A percentile compares a stretch with the other conserved stretches of the same genome.
These are phyloP conservation scores for Phytopythium helicoides DNA, from an alignment of 352 stramenopile genomes.

Conservation along the genomic window DNA sequence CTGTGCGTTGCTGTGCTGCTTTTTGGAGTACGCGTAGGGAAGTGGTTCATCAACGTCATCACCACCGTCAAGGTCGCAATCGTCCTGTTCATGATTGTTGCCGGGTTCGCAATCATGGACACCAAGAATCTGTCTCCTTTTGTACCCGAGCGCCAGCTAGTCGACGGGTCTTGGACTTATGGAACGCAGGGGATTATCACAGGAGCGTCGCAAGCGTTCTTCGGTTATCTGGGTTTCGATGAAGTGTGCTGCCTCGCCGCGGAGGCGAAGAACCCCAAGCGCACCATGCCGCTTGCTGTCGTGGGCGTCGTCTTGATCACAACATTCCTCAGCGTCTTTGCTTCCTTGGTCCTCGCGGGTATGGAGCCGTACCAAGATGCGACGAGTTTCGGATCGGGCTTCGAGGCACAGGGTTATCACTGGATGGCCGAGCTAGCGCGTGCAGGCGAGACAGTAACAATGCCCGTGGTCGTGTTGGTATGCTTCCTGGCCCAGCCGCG, in stretches of 20 bases:
- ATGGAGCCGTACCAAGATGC: slow-evolving; percentile 80
- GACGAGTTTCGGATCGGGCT: slow-evolving; percentile 37
- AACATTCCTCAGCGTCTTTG: slow-evolving; percentile 77
- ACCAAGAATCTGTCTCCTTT: slow-evolving; percentile 84
- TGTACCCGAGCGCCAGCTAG: slow-evolving; percentile 39
- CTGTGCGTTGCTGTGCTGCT: slow-evolving; percentile 66
- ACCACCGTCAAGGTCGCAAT: slow-evolving; percentile 91
- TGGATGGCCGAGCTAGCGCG: slow-evolving; percentile 86
- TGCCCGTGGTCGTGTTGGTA: slow-evolving; percentile 95
- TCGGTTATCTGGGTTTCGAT: slow-evolving; percentile 96
- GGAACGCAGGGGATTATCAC: slow-evolving; percentile 83
- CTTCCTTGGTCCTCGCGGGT: slow-evolving; percentile 90
- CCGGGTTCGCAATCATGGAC: slow-evolving; percentile 84
- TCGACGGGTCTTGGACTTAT: slow-evolving; percentile 40
- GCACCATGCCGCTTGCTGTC: slow-evolving; percentile 88
- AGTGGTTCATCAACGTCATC: slow-evolving; percentile 87
- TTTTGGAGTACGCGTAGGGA: slow-evolving; percentile 86
- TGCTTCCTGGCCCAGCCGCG: slow-evolving; percentile 93
- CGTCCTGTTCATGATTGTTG: slow-evolving; percentile 92
- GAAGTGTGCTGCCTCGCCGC: slow-evolving; percentile 94
- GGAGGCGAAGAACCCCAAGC: slow-evolving; percentile 82
- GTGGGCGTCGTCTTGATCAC: slow-evolving; percentile 89
- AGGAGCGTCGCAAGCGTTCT: slow-evolving; percentile 89
- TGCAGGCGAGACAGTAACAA: slow-evolving; percentile 91
- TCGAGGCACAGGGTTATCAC: slow-evolving; percentile 46